phyloP scores from a whole-genome alignment of 2,329 filamentous ascomycete genomes.

The Ceratocystis huliohia region DNA sequence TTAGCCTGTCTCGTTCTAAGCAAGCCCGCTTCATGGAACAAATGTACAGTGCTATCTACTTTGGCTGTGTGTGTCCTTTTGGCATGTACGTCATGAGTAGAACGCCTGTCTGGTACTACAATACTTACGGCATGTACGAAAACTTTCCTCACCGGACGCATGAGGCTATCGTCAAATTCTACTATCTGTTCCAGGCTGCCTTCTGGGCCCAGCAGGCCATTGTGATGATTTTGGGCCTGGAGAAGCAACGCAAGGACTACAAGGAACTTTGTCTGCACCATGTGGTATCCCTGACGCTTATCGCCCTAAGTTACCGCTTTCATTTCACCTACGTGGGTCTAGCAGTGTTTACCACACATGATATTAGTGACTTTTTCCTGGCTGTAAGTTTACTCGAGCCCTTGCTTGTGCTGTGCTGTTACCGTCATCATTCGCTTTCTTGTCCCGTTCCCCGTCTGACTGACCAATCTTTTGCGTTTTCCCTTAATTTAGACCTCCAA shows the following conservation, averaged over 20 bases:
- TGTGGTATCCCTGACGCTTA: conserved; percentile 74
- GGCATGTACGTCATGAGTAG: conserved; percentile 83
- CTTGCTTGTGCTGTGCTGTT: too few species aligned
- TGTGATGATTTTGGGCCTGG: conserved; percentile 71
- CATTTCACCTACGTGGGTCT: conserved; percentile 94
- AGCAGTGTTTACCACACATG: conserved; percentile 86
- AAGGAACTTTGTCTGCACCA: conserved; percentile 87
- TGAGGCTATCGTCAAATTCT: conserved; percentile 76
- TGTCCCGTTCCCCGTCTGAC: conserved; percentile 9
- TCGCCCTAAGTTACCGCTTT: conserved; percentile 80
- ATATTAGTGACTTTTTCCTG: conserved; percentile 91
- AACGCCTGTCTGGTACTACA: conserved; percentile 94
- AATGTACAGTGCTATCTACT: conserved; percentile 87
- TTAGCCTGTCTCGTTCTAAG: conserved; percentile 63
- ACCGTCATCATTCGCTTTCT: background rate
- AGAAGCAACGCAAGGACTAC: conserved; percentile 91
- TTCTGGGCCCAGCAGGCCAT: conserved; percentile 96
- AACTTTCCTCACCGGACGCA: conserved; percentile 73
- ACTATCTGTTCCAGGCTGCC: conserved; percentile 85
- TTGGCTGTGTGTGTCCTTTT: conserved; percentile 65
- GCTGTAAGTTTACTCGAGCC: conserved; percentile 46
- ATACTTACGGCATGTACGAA: conserved; percentile 82
- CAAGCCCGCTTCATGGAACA: conserved; percentile 93
- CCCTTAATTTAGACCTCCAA: conserved; percentile 58
- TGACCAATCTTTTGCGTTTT: background rate